Evolutionary conservation across 352 stramenopile species (phyloP), one percentile per base, ranked within the genome.

Genomic region (Phytophthora lateralis): DNA sequence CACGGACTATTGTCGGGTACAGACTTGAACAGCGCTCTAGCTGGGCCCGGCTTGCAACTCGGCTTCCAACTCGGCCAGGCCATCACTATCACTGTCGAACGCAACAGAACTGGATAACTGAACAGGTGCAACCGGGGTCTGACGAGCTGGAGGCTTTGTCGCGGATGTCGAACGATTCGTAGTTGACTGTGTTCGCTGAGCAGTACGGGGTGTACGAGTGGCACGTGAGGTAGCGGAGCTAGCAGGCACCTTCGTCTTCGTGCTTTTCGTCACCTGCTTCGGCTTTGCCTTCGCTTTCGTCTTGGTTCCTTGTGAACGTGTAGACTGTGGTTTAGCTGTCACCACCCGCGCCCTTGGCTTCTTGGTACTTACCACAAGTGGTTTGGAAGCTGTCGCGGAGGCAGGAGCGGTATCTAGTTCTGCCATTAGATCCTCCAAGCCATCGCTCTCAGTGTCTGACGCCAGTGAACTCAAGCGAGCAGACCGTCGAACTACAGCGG

Each of bases 401-500:
- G 34, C 34, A 37, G 35, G 34, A 17, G 35, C 38, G 41, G 51
- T 64, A 27, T 73, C 56, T 43, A 89, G 63, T 39, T 89, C 80
- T 34, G 69, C 55, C 37, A 85, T 69, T 4, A 90, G 55, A 10
- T 88, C 69, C 5, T 63, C 71, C 4, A 90, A 50, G 7, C 73
- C 76, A 55, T 88, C 73, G 44, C 79, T 88, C 34, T 85, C 75
- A 8, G 63, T 69, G 9, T 72, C 66, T 4, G 76, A 83, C n/a
- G 60, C 61, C 10, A 68, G n/a, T 10, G 66, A 76, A 50, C 55
- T 76, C 27, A 69, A 63, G 42, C 59, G 60, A 58, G 60, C 18
- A 55, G 60, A 70, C 65, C 43, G 60, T 63, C 41, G 55, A 30
- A 47, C 14, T 11, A 21, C 10, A 32, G 24, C 10, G 46, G 47